A percentile compares a stretch with the other conserved stretches of the same genome.
These are phyloP conservation scores for Paecilomyces formosus DNA, from an alignment of 2,329 filamentous ascomycete genomes.

Conservation along the genomic window DNA sequence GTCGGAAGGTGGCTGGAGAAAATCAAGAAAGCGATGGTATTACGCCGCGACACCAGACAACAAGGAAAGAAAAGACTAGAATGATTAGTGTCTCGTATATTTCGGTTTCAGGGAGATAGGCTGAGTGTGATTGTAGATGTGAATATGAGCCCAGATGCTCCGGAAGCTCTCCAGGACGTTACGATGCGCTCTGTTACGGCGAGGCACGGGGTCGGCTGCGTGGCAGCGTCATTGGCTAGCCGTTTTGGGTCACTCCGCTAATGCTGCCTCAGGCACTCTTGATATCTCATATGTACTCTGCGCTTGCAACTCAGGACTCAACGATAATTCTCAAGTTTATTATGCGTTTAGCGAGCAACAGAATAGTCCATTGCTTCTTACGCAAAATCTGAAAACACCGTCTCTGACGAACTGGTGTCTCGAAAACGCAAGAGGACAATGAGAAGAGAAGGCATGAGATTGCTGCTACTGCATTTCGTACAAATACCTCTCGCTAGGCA, in stretches of 20 bases:
- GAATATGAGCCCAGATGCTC: not conserved
- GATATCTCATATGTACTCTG: too few relatives aligned
- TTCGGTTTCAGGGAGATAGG: not conserved
- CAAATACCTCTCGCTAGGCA: too few relatives aligned
- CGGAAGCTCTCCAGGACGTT: not conserved
- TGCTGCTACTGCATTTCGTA: too few relatives aligned
- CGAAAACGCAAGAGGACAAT: too few relatives aligned
- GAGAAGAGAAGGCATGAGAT: too few relatives aligned
- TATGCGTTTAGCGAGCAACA: too few relatives aligned
- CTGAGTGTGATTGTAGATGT: not conserved
- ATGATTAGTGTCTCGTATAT: not conserved
- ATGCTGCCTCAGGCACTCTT: too few relatives aligned
- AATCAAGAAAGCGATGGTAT: not conserved
- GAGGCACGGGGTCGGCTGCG: not conserved
- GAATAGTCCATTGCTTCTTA: too few relatives aligned
- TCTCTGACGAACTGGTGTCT: too few relatives aligned
- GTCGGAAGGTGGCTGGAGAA: conserved; percentile 1
- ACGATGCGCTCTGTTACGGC: not conserved
- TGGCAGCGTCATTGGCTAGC: not conserved
- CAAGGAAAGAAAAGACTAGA: not conserved
- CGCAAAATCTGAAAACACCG: too few relatives aligned
- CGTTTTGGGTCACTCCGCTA: not conserved
- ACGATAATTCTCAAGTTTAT: too few relatives aligned
- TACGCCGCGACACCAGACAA: not conserved
- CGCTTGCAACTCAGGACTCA: too few relatives aligned